These are phyloP conservation scores for Sporisorium iseilematis-ciliati DNA, from an alignment of 1,284 basidiomycete genomes.

Conservation along the genomic window DNA sequence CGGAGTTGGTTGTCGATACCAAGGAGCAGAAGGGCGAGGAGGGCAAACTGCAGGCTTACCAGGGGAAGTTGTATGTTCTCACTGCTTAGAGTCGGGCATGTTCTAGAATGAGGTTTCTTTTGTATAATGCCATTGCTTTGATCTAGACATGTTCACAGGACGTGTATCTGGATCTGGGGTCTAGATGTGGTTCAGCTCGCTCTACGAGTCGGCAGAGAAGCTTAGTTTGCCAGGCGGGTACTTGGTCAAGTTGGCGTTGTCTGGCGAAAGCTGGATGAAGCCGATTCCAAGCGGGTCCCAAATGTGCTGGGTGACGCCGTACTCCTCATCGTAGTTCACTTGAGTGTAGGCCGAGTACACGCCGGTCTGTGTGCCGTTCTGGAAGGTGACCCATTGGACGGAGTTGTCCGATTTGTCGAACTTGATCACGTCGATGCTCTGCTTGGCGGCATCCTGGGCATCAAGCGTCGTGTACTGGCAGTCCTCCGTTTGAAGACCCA, in stretches of 20 bases:
- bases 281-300: conserved; percentile 20
- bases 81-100: conserved; percentile 8
- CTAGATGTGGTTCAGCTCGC: background rate
- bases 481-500: too few relatives aligned
- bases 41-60: conserved; percentile 26
- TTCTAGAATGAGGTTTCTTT: background rate
- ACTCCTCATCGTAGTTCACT: conserved; percentile 22
- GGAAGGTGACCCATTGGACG: conserved; percentile 13
- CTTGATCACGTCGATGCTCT: conserved; percentile 12
- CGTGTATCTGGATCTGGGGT: background rate
- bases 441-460: too few relatives aligned
- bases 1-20: conserved; percentile 31
- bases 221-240: conserved; percentile 31
- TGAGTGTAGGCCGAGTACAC: conserved; percentile 22
- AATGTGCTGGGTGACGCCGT: conserved; percentile 26
- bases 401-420: conserved; percentile 17
- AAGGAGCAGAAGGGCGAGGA: conserved; percentile 14
- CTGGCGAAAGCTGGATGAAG: background rate
- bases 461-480: conserved; percentile 16
- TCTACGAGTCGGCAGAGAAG: conserved; percentile 15
- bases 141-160: too few relatives aligned
- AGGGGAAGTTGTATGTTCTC: conserved; percentile 45
- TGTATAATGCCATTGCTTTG: background rate
- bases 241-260: conserved; percentile 26
- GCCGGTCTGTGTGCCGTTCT: background rate